Conservation (phyloP, 75 land plant species). For the Ceratopteris richardii region DNA sequence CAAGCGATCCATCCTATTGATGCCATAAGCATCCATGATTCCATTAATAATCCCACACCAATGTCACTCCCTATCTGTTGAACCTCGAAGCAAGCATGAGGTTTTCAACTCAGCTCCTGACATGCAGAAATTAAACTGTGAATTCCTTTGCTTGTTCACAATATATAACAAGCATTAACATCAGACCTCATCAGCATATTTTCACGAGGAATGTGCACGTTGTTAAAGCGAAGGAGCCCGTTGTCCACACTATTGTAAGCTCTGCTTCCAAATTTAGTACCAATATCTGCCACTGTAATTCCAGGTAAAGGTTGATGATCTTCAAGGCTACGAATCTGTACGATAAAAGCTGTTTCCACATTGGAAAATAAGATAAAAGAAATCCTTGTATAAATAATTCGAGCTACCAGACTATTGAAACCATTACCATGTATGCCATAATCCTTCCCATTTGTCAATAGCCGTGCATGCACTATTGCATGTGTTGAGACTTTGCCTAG, state of each 20-base stretch:
- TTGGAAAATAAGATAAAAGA: neutral
- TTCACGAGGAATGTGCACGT: conserved; percentile 86
- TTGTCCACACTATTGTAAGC: conserved; percentile 95
- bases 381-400: too few species aligned
- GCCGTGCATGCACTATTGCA: conserved; percentile 91
- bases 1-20: too few species aligned
- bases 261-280: conserved; percentile 94
- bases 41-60: too few species aligned
- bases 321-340: conserved; percentile 84
- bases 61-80: too few species aligned
- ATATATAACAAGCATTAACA: too few species aligned
- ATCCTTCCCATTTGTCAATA: conserved; percentile 69
- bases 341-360: conserved; percentile 73
- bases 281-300: conserved; percentile 91
- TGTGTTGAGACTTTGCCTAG: conserved; percentile 97
- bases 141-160: too few species aligned
- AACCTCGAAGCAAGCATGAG: too few species aligned
- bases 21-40: too few species aligned
- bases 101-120: too few species aligned
- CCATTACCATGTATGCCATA: conserved; percentile 84
- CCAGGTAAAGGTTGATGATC: conserved; percentile 86
- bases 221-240: conserved; percentile 77
- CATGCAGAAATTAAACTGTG: too few species aligned
- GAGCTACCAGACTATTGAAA: neutral
- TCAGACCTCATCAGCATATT: conserved; percentile 93